Conservation (phyloP, 2,329 filamentous ascomycete species). For the Pseudogymnoascus sp. region DNA sequence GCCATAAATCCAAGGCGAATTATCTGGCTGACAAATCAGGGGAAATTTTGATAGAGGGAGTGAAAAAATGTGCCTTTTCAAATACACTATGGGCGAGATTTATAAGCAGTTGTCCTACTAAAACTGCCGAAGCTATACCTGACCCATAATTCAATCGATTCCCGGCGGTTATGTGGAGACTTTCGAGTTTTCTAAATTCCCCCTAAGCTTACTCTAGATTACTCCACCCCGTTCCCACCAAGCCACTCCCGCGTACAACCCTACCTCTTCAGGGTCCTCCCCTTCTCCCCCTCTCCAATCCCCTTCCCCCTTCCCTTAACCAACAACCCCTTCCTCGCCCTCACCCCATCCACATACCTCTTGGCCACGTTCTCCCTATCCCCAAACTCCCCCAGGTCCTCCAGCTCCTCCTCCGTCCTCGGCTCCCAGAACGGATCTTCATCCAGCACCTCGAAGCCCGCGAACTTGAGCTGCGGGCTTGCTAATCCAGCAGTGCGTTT, state of each 20-base stretch:
- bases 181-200: background rate
- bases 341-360: conserved; percentile 86
- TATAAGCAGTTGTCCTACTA: background rate
- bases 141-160: background rate
- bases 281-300: conserved; percentile 88
- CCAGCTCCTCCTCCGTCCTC: conserved; percentile 89
- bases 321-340: conserved; percentile 78
- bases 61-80: background rate
- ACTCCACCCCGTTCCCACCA: background rate
- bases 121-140: background rate
- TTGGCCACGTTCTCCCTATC: conserved; percentile 95
- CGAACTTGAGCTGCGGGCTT: conserved; percentile 85
- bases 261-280: conserved; percentile 58
- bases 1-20: background rate
- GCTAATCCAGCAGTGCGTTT: conserved; percentile 88
- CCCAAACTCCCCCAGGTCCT: conserved; percentile 88
- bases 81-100: background rate
- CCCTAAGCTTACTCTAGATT: background rate
- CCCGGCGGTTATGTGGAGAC: background rate
- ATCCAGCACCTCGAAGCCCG: conserved; percentile 85
- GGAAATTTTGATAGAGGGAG: background rate
- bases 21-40: background rate
- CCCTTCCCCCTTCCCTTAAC: conserved; percentile 68
- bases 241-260: too few species aligned
- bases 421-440: conserved; percentile 98